Percentiles rank a stretch among this genome's conserved stretches.
Evolutionary conservation across 805 yeast species (phyloP).

Genomic region (Wickerhamomyces bisporus): DNA sequence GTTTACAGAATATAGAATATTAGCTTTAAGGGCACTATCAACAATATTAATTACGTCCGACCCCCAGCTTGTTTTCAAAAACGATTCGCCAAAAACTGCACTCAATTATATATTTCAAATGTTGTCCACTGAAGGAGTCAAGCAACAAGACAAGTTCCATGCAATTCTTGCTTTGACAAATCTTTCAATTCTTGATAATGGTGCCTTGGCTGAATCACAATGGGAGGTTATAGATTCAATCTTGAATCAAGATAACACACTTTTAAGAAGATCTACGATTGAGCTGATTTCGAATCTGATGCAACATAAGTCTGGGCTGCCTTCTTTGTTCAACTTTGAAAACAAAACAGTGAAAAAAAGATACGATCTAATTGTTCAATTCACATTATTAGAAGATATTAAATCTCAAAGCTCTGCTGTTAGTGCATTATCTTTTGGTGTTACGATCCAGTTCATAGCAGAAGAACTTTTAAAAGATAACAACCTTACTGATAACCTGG

Average conservation of each 20-base stretch:
- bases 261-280: slow-evolving; percentile 54
- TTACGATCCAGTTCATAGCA: slow-evolving; percentile 31
- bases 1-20: slow-evolving; percentile 8
- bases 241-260: slow-evolving; percentile 38
- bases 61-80: slow-evolving; percentile 37
- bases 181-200: slow-evolving; percentile 40
- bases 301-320: slow-evolving; percentile 34
- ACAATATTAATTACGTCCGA: slow-evolving; percentile 38
- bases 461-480: slow-evolving; percentile 23
- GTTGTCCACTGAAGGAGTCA: slow-evolving; percentile 21
- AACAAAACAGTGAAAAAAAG: slow-evolving; percentile 31
- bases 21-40: slow-evolving; percentile 39
- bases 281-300: slow-evolving; percentile 63
- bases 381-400: slow-evolving; percentile 32
- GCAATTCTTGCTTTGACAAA: slow-evolving; percentile 65
- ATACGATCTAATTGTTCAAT: slow-evolving; percentile 37
- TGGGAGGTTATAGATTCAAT: slow-evolving; percentile 43
- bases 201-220: slow-evolving; percentile 27
- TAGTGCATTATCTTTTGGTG: slow-evolving; percentile 31
- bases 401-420: slow-evolving; percentile 39
- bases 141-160: slow-evolving; percentile 40
- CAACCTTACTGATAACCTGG: slow-evolving; percentile 22
- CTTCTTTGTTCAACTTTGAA: slow-evolving; percentile 55
- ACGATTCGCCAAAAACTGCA: slow-evolving; percentile 17
- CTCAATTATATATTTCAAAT: slow-evolving; percentile 34